A percentile compares a stretch with the other conserved stretches of the same genome.
phyloP scores from a whole-genome alignment of 352 stramenopile genomes.

The Thraustochytrium sp. region DNA sequence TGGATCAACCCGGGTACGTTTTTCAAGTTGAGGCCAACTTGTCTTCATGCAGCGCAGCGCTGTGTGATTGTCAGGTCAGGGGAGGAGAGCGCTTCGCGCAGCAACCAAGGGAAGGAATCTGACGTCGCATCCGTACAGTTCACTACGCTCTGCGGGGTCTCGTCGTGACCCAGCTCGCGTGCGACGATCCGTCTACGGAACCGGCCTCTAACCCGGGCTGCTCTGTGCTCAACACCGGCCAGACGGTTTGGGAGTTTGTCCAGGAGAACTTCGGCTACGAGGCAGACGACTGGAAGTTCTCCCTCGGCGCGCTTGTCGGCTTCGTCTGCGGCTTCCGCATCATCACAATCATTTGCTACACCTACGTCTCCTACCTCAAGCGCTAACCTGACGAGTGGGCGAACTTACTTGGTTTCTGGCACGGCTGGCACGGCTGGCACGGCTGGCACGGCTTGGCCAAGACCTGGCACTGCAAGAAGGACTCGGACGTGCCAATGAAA shows the following conservation, averaged over 20 bases:
- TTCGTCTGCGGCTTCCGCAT: slow-evolving; percentile 29
- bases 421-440: too few relatives aligned
- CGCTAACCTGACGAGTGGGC: too few relatives aligned
- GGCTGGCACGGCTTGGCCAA: too few relatives aligned
- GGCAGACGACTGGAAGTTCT: neutral
- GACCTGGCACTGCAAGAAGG: too few relatives aligned
- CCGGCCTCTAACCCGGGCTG: neutral
- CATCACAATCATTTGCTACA: neutral
- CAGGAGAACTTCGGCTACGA: neutral
- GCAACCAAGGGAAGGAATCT: neutral
- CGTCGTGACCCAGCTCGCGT: neutral
- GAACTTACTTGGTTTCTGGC: too few relatives aligned
- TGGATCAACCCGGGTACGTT: neutral
- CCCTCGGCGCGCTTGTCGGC: neutral
- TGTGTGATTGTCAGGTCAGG: neutral
- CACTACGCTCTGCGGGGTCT: neutral
- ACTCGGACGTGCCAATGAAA: too few relatives aligned
- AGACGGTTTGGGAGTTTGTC: neutral
- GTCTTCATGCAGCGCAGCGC: neutral
- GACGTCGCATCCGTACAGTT: too few relatives aligned
- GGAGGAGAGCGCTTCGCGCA: neutral
- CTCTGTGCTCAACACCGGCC: neutral
- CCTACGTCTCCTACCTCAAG: slow-evolving; percentile 18
- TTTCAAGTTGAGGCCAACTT: neutral
- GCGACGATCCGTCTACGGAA: neutral